Percentiles rank a stretch among this genome's conserved stretches.
These are phyloP conservation scores for Suillus spraguei DNA, from an alignment of 768 basidiomycete genomes.

Conservation along the genomic window DNA sequence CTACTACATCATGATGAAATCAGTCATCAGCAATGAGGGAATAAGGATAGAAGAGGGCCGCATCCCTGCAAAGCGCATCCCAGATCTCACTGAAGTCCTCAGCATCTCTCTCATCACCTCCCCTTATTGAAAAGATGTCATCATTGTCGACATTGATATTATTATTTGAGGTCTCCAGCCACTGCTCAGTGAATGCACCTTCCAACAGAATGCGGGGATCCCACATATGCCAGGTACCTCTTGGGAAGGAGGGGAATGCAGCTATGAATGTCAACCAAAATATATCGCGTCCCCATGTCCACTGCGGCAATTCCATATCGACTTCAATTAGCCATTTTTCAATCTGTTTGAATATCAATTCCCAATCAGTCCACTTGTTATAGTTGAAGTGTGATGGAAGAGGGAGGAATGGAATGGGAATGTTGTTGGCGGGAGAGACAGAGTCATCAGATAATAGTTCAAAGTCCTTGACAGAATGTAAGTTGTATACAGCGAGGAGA, in stretches of 20 bases:
- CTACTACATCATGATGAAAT: neutral
- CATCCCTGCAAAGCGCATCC: neutral
- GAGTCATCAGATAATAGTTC: neutral
- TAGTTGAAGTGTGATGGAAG: neutral
- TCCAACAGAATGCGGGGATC: conserved; percentile 12
- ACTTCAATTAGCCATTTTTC: conserved; percentile 7
- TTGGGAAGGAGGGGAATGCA: conserved; percentile 13
- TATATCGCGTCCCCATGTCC: neutral
- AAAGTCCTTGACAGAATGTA: conserved; percentile 1
- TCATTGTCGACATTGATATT: neutral
- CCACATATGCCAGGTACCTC: conserved; percentile 12
- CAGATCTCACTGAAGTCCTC: too few species aligned
- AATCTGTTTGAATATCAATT: conserved; percentile 1
- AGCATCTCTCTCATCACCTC: neutral
- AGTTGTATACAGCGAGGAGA: neutral
- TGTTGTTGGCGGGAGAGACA: neutral
- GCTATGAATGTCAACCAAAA: conserved; percentile 15
- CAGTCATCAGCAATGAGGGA: neutral
- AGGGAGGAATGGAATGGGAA: neutral
- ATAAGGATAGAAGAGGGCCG: neutral
- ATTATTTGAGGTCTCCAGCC: neutral
- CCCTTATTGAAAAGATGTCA: neutral
- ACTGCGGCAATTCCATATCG: conserved; percentile 3
- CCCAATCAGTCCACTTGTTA: conserved; percentile 1
- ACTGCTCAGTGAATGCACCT: conserved; percentile 11